phyloP scores from a whole-genome alignment of 23 red algal species.

The Chondrus crispus region DNA sequence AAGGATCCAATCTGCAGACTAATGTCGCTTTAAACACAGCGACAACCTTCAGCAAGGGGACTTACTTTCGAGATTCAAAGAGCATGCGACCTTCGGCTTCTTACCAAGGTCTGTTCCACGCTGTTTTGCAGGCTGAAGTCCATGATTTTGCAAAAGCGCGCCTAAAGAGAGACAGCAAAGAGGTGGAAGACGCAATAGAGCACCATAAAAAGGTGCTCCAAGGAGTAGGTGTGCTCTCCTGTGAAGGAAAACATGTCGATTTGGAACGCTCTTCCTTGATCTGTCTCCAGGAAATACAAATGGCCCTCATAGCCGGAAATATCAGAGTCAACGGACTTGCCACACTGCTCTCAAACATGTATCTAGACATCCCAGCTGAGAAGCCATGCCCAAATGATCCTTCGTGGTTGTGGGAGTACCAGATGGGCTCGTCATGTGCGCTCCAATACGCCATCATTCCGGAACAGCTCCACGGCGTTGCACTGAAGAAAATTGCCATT shows the following conservation, averaged over 20 bases:
- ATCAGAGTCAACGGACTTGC: conserved; percentile 48
- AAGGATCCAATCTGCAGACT: conserved; percentile 48
- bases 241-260: neutral
- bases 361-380: conserved; percentile 45
- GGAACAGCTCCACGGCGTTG: conserved; percentile 35
- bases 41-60: conserved; percentile 21
- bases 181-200: neutral
- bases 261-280: conserved; percentile 38
- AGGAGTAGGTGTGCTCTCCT: no score
- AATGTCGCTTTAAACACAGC: conserved; percentile 35
- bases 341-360: conserved; percentile 68
- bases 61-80: conserved; percentile 20
- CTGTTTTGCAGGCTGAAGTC: conserved; percentile 28
- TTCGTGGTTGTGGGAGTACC: conserved; percentile 61
- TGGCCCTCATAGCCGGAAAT: conserved; percentile 66
- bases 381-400: conserved; percentile 24
- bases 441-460: conserved; percentile 54
- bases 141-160: conserved; percentile 20
- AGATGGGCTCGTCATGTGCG: conserved; percentile 42
- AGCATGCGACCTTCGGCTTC: neutral
- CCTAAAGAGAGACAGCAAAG: neutral
- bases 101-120: conserved; percentile 10
- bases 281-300: conserved; percentile 69
- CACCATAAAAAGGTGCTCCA: neutral
- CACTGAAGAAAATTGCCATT: conserved; percentile 20